A percentile compares a stretch with the other conserved stretches of the same genome.
Evolutionary conservation across 1,284 basidiomycete genomes (phyloP).

Genomic region (Papiliotrema flavescens): DNA sequence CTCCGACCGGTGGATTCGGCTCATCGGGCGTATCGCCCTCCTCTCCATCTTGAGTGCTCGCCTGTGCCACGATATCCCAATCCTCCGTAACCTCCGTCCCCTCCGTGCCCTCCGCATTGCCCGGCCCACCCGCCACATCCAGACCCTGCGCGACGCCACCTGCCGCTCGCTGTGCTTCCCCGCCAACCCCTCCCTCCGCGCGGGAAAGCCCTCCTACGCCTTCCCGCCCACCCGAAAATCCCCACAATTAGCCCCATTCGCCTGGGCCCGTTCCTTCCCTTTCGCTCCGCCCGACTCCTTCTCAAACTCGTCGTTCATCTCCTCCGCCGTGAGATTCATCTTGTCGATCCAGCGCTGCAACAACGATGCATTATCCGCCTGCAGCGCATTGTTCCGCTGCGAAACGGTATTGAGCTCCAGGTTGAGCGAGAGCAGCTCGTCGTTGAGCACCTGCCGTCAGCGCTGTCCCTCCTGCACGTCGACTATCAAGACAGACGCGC

Average conservation of each 20-base stretch:
- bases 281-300: conserved; percentile 19
- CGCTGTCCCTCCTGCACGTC: neutral
- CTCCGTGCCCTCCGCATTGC: neutral
- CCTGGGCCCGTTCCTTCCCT: neutral
- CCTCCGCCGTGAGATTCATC: conserved; percentile 87
- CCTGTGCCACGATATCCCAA: neutral
- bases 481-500: conserved; percentile 21
- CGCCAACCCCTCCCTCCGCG: neutral
- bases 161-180: too few relatives aligned
- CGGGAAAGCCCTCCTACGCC: conserved; percentile 8
- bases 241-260: neutral
- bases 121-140: neutral
- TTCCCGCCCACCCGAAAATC: conserved; percentile 39
- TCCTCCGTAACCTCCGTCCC: neutral
- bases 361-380: conserved; percentile 88
- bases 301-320: conserved; percentile 77
- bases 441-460: conserved; percentile 71
- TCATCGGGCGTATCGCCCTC: neutral
- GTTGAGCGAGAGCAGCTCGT: conserved; percentile 85
- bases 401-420: conserved; percentile 87
- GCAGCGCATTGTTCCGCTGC: conserved; percentile 76
- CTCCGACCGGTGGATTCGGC: too few relatives aligned
- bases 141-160: neutral
- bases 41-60: neutral
- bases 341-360: conserved; percentile 93